A percentile compares a stretch with the other conserved stretches of the same genome.
phyloP scores from a whole-genome alignment of 2,329 filamentous ascomycete species.

The Aspergillus fischeri region DNA sequence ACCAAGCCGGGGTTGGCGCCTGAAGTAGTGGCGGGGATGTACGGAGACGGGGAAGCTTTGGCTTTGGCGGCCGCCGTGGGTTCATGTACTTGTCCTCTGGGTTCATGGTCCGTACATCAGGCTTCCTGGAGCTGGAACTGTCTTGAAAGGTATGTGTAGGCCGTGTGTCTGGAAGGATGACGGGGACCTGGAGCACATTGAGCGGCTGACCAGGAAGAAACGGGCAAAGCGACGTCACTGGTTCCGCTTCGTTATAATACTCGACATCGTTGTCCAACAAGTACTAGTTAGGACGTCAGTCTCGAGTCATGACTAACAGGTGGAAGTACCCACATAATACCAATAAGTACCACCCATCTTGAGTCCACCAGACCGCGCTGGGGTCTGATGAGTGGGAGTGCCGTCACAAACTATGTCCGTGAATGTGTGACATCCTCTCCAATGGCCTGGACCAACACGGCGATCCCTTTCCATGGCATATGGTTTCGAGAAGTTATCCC shows the following conservation, averaged over 20 bases:
- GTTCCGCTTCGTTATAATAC: conserved; percentile 66
- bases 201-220: conserved; percentile 82
- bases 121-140: conserved; percentile 58
- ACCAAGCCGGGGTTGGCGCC: conserved; percentile 19
- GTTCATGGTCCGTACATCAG: conserved; percentile 69
- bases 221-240: conserved; percentile 75
- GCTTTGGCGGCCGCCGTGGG: conserved; percentile 56
- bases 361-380: conserved; percentile 69
- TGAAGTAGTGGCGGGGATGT: conserved; percentile 39
- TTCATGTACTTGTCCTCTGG: conserved; percentile 71
- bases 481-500: conserved; percentile 83
- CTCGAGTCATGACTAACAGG: not conserved
- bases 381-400: conserved; percentile 47
- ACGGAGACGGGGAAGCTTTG: conserved; percentile 43
- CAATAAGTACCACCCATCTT: conserved; percentile 94
- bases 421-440: conserved; percentile 85
- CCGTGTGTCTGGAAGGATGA: conserved; percentile 53
- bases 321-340: conserved; percentile 72
- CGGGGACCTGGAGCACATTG: conserved; percentile 78
- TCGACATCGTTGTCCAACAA: conserved; percentile 75
- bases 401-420: conserved; percentile 81
- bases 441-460: conserved; percentile 69
- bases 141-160: conserved; percentile 56
- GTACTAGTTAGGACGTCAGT: conserved; percentile 57
- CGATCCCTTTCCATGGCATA: conserved; percentile 79